Base-by-base conservation (phyloP, 805 yeast species). In the Candida yuanshanica region DNA sequence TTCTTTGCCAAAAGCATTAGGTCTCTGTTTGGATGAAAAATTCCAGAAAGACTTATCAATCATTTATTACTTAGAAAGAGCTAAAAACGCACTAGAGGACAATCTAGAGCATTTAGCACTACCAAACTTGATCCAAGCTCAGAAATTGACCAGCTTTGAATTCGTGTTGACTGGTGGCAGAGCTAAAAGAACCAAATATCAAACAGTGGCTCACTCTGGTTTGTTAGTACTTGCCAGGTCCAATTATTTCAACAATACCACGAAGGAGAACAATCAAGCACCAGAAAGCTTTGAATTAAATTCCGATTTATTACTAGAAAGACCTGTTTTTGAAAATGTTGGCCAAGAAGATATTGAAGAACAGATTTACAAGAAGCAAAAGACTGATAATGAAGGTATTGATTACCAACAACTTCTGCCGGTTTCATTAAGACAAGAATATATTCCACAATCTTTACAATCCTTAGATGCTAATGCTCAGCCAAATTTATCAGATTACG, bases 111-210 rank as follows among this genome's bases (percentile, higher is more conserved):
- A 78, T 47, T 58, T 79, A 25, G 70, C 83, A 1, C 60, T 72
- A 18, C 77, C 79, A 7, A 69, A 77, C 5, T 64, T 85, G 45
- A 60, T 65, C 2, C 72, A 72, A 46, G 86, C 81, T 2, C 73
- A 77, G 34, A 70, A 73, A 12, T 56, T 82, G 10, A 77, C 89
- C 0, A 73, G 77, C 1, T 69, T 88, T 36, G 65, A 74, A 37
- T 74, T 81, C 48, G 74, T 81, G 1, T 64, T 91, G 35, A 84
- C 97, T 1, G 98, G 98, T 50, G 85, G 93, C 42, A 80, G 80
- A 51, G 96, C 96, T 9, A 83, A 80, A 57, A 72, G 93, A 56
- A 91, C 98, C 4, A 85, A 85, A 59, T 86, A 68, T 59, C 98
- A 91, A 63, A 71, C 72, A 36, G 71, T 68, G 25, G 77, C 81